phyloP scores from a whole-genome alignment of 2,329 filamentous ascomycete genomes.

The Diaporthe vexans region DNA sequence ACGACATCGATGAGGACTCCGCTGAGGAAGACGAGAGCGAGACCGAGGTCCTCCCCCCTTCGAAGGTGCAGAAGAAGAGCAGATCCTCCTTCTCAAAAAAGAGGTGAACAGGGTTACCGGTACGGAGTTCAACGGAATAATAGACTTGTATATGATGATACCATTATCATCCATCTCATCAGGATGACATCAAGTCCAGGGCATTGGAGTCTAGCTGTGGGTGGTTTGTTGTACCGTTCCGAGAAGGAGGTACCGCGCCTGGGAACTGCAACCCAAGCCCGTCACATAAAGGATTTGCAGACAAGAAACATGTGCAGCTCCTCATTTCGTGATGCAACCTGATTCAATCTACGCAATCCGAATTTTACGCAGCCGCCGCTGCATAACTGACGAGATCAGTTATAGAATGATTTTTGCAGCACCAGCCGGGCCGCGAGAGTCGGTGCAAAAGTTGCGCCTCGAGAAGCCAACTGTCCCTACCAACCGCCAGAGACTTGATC shows the following conservation, averaged over 20 bases:
- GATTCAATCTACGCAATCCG: background rate
- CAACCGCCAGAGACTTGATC: background rate
- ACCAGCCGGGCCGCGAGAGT: background rate
- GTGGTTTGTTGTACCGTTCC: background rate
- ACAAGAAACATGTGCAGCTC: background rate
- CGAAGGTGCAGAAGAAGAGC: constrained; percentile 53
- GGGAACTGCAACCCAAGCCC: background rate
- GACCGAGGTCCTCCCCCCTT: constrained; percentile 49
- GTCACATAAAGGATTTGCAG: background rate
- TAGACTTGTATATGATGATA: constrained; percentile 35
- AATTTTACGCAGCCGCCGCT: background rate
- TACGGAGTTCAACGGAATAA: constrained; percentile 16
- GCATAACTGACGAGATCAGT: background rate
- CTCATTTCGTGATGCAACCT: background rate
- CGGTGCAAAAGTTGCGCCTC: background rate
- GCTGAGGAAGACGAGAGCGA: constrained; percentile 52
- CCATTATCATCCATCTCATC: constrained; percentile 24
- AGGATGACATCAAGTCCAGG: background rate
- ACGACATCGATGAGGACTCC: constrained; percentile 51
- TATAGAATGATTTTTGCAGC: background rate
- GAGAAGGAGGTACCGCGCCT: background rate
- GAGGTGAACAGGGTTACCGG: background rate
- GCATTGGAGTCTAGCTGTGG: background rate
- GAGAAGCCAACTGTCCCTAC: too few species aligned
- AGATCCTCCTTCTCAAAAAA: constrained; percentile 46